Evolutionary conservation across 352 stramenopile genomes (phyloP).

Genomic region (Globisporangium abappressorium): DNA sequence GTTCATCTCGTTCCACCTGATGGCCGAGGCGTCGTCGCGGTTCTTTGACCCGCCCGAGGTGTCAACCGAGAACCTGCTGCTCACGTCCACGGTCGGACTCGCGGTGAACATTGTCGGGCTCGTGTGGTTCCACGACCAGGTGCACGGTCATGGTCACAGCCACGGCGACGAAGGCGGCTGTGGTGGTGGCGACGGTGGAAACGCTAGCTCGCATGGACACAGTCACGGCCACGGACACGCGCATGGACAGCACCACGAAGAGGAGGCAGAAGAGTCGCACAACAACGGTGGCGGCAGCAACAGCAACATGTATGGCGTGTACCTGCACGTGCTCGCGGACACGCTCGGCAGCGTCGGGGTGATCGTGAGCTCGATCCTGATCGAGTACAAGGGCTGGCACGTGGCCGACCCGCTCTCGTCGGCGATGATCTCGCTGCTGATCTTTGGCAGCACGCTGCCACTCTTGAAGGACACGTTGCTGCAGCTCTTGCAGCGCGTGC

Average conservation of each 20-base stretch:
- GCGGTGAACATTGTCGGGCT: conserved; percentile 86
- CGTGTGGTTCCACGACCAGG: conserved; percentile 89
- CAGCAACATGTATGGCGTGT: conserved; percentile 90
- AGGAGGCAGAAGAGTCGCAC: conserved; percentile 3
- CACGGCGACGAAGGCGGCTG: conserved; percentile 32
- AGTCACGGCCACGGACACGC: conserved; percentile 43
- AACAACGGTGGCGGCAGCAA: conserved; percentile 36
- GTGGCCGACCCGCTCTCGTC: conserved; percentile 82
- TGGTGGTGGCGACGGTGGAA: conserved; percentile 30
- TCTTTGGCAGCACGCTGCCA: conserved; percentile 79
- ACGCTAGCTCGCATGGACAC: conserved; percentile 44
- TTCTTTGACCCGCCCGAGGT: conserved; percentile 76
- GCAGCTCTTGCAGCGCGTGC: conserved; percentile 71
- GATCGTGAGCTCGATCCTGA: conserved; percentile 85
- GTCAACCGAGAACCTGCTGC: conserved; percentile 79
- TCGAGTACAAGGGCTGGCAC: conserved; percentile 81
- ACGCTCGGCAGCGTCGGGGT: conserved; percentile 87
- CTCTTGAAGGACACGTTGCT: conserved; percentile 70
- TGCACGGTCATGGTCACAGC: conserved; percentile 72
- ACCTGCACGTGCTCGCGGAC: conserved; percentile 88
- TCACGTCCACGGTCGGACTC: conserved; percentile 80
- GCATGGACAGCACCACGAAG: conserved; percentile 10
- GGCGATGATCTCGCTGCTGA: conserved; percentile 80
- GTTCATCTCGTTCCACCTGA: conserved; percentile 81
- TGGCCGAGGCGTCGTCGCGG: conserved; percentile 70